These are phyloP conservation scores for Nemophila menziesii DNA, from an alignment of 257 asterid genomes.

Conservation along the genomic window DNA sequence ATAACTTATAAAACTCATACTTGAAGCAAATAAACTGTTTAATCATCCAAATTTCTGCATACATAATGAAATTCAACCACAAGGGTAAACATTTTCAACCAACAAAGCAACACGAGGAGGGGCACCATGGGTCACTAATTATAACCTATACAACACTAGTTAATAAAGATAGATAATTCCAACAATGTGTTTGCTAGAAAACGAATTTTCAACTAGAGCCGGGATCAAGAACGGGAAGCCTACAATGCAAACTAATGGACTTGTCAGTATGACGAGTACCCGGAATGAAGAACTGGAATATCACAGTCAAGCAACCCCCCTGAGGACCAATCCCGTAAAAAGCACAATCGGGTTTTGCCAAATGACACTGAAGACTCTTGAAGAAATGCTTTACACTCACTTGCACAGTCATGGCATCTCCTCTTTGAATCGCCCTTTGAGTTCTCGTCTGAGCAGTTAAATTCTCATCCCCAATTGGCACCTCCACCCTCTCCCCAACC, in stretches of 20 bases:
- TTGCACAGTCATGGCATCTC: conserved; percentile 70
- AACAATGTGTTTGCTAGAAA: neutral
- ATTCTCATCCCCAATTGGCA: conserved; percentile 25
- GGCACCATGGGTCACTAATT: neutral
- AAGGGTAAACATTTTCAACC: neutral
- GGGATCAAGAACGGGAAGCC: conserved; percentile 89
- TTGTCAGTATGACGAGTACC: conserved; percentile 76
- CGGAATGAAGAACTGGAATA: conserved; percentile 81
- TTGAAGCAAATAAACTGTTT: too few relatives aligned
- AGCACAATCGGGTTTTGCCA: conserved; percentile 79
- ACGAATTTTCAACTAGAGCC: conserved; percentile 41
- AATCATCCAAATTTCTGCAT: neutral
- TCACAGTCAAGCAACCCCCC: conserved; percentile 63
- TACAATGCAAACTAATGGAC: conserved; percentile 70
- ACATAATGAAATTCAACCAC: neutral
- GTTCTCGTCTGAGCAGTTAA: conserved; percentile 48
- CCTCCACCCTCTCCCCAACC: conserved; percentile 57
- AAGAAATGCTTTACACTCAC: conserved; percentile 82
- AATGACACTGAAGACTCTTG: conserved; percentile 66
- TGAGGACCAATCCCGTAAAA: conserved; percentile 65
- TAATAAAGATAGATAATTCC: too few relatives aligned
- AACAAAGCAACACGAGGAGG: neutral
- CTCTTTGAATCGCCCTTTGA: conserved; percentile 54
- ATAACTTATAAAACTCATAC: too few relatives aligned
- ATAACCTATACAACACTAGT: too few relatives aligned